Conservation (phyloP, 2,329 filamentous ascomycete species). For the Hortaea sp. region DNA sequence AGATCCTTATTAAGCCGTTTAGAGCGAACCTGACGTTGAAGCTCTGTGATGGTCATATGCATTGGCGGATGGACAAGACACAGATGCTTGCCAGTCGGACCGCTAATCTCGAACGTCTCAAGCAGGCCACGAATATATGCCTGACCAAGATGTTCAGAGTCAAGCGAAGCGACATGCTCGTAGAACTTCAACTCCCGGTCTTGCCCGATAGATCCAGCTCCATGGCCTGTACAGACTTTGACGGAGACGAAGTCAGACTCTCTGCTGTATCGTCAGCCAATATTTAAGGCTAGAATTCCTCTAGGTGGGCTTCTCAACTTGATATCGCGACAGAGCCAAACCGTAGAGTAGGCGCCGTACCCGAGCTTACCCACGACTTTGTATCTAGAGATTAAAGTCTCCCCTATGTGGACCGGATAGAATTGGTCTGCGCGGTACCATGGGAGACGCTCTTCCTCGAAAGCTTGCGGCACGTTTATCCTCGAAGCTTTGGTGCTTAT, state of each 20-base stretch:
- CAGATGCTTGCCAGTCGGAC: not conserved
- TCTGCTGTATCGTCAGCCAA: not conserved
- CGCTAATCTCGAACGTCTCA: not conserved
- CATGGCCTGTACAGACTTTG: not conserved
- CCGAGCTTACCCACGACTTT: constrained; percentile 35
- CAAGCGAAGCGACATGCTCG: not conserved
- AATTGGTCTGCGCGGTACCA: constrained; percentile 18
- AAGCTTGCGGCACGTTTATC: not conserved
- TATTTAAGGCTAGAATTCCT: not conserved
- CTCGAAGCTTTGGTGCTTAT: too few species aligned
- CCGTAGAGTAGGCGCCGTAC: constrained; percentile 32
- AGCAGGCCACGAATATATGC: not conserved
- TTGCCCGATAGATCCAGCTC: not conserved
- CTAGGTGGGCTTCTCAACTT: not conserved
- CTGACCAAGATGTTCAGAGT: not conserved
- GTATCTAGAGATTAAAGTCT: constrained; percentile 27
- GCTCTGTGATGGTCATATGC: not conserved
- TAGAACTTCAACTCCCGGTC: not conserved
- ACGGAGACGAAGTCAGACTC: not conserved
- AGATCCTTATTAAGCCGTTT: not conserved
- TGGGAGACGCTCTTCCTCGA: not conserved
- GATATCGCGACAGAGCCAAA: constrained; percentile 22
- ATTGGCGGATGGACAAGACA: not conserved
- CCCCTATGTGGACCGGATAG: constrained; percentile 29
- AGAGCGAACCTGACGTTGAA: not conserved